Evolutionary conservation across 345 rosid genomes (phyloP), one percentile per base, ranked within the genome.

Genomic region (Eucalyptus pauciflora): DNA sequence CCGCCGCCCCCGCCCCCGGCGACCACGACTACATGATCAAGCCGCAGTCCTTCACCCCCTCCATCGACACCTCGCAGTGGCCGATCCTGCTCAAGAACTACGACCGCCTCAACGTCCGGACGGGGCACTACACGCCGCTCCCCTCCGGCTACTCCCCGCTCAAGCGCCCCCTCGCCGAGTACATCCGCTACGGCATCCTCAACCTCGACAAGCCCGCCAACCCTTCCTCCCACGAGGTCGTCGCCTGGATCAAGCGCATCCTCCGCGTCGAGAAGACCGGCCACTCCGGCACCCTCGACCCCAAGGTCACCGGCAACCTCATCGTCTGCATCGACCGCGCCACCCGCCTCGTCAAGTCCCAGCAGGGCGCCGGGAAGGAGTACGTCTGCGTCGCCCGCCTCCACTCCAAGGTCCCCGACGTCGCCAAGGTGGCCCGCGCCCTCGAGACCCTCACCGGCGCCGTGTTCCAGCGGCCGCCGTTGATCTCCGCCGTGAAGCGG

Each of bases 311-410:
- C 0, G 99, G 99, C 4, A 97, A 97, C 29, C 93, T 97, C 64
- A 97, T 97, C 87, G 99, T 97, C 37, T 97, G 99, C 85, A 94
- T 97, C 17, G 99, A 96, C 88, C 91, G 99, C 91, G 99, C 99
- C 51, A 97, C 99, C 1, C 93, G 99, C 52, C 98, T 97, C 25
- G 99, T 97, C 88, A 97, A 97, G 89, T 97, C 99, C 17, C 99
- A 97, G 89, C 99, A 97, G 90, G 99, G 99, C 25, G 99, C 98
- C 0, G 99, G 99, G 12, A 97, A 97, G 90, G 99, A 96, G 94
- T 96, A 97, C 52, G 99, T 97, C 43, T 97, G 99, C 85, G 91
- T 97, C n/a, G 99, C 99, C 43, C 91, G 99, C 13, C 93, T 97
- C 91, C 98, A 97, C 90, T 93, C 95, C n/a, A 95, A 94, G 86